Conservation (phyloP, 1,139 yeast species). For the Saccharomyces uvarum region DNA sequence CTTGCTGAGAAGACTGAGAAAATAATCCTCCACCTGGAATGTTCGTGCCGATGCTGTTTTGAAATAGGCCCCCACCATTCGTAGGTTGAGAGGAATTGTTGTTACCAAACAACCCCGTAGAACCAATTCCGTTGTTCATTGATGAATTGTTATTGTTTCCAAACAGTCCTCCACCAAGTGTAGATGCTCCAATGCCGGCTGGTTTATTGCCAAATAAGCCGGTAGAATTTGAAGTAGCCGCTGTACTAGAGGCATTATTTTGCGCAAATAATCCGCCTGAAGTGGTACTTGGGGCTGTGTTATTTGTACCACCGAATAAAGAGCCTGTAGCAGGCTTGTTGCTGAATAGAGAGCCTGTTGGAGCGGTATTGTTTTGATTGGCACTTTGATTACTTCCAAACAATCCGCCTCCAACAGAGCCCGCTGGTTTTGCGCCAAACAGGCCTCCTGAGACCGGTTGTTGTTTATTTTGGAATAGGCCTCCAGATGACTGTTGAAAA, state of each 20-base stretch:
- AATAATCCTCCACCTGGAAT: background rate
- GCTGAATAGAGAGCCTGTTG: slow-evolving; percentile 24
- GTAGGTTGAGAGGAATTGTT: slow-evolving; percentile 10
- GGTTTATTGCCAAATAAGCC: slow-evolving; percentile 4
- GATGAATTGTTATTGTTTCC: slow-evolving; percentile 19
- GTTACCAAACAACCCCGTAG: slow-evolving; percentile 30
- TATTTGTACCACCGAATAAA: background rate
- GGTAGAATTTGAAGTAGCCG: background rate
- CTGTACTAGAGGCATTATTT: background rate
- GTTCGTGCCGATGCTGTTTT: background rate
- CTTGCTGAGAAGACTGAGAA: slow-evolving; percentile 2
- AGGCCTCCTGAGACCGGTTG: slow-evolving; percentile 14
- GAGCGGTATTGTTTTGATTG: background rate
- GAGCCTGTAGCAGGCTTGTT: slow-evolving; percentile 13
- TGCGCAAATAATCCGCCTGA: background rate
- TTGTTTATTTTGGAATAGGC: slow-evolving; percentile 17
- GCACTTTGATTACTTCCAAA: slow-evolving; percentile 32
- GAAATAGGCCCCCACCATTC: slow-evolving; percentile 25
- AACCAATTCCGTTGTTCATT: slow-evolving; percentile 6
- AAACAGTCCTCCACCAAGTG: slow-evolving; percentile 28
- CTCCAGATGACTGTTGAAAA: slow-evolving; percentile 3
- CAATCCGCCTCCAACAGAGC: slow-evolving; percentile 30
- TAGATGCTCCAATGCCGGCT: slow-evolving; percentile 12
- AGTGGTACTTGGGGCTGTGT: slow-evolving; percentile 7
- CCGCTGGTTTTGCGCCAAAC: slow-evolving; percentile 13